phyloP scores from a whole-genome alignment of 1,284 basidiomycete species.

The Puccinia coronata region DNA sequence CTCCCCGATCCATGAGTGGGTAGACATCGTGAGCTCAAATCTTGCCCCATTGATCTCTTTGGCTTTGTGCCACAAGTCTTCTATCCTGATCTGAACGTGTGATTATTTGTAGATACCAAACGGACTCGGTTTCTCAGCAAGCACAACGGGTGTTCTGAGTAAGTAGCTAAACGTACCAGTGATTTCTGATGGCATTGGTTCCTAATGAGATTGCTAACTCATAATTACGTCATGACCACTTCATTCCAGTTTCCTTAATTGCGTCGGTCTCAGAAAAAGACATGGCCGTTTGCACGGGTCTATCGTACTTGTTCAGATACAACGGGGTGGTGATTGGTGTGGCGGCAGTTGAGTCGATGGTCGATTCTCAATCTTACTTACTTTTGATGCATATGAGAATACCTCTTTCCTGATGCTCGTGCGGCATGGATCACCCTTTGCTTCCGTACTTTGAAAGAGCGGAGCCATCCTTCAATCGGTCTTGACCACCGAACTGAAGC shows the following conservation, averaged over 20 bases:
- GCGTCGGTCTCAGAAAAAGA: constrained; percentile 54
- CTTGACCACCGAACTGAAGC: constrained; percentile 19
- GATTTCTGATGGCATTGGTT: background rate
- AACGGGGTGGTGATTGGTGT: constrained; percentile 59
- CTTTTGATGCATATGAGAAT: background rate
- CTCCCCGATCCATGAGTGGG: constrained; percentile 19
- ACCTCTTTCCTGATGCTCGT: background rate
- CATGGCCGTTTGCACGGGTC: constrained; percentile 57
- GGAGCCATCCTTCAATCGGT: constrained; percentile 35
- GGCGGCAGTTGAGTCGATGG: constrained; percentile 42
- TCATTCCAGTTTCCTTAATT: constrained; percentile 52
- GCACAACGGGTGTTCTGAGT: constrained; percentile 20
- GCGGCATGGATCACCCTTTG: background rate
- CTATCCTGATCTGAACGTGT: background rate
- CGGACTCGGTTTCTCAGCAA: constrained; percentile 27
- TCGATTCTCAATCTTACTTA: background rate
- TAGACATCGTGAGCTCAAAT: constrained; percentile 22
- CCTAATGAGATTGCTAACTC: background rate
- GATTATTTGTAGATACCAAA: constrained; percentile 28
- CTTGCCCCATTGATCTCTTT: constrained; percentile 8
- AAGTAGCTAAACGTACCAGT: background rate
- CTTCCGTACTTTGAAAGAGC: background rate
- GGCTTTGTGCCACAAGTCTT: background rate
- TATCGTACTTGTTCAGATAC: constrained; percentile 58
- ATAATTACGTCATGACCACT: background rate